These are phyloP conservation scores for barley (Hordeum vulgare) DNA, from an alignment of 176 grass and related monocot species.

Conservation along the genomic window DNA sequence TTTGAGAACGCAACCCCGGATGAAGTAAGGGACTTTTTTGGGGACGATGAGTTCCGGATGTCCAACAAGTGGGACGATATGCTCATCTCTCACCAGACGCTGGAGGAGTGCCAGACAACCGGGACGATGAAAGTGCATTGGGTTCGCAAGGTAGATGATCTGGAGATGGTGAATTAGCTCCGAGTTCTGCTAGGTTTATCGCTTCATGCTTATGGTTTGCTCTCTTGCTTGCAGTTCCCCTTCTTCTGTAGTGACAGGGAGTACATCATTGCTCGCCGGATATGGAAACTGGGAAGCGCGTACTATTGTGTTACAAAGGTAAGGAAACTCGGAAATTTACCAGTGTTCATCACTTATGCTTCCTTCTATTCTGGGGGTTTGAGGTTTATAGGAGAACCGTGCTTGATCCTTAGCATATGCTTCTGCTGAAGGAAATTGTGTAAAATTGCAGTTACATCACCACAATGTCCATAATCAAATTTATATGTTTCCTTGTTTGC, in stretches of 20 bases:
- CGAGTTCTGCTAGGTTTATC: background rate
- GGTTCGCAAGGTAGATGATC: conserved; percentile 62
- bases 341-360: background rate
- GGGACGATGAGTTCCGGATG: conserved; percentile 75
- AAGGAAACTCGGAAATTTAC: background rate
- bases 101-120: conserved; percentile 61
- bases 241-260: conserved; percentile 95
- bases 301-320: conserved; percentile 95
- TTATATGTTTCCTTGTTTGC: background rate
- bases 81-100: conserved; percentile 64
- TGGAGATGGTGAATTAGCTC: background rate
- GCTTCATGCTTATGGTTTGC: background rate
- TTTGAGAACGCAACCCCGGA: conserved; percentile 73
- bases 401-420: background rate
- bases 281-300: conserved; percentile 59
- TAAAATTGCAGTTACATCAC: background rate
- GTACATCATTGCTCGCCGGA: conserved; percentile 84
- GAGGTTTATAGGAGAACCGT: background rate
- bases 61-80: conserved; percentile 94
- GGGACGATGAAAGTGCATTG: conserved; percentile 79
- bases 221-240: conserved; percentile 57
- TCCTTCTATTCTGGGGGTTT: background rate
- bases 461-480: background rate
- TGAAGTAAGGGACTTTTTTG: conserved; percentile 80
- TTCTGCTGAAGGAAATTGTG: background rate